Base-by-base conservation (phyloP, 371 early-diverging fungal species). In the Actinomortierella wolfii region DNA sequence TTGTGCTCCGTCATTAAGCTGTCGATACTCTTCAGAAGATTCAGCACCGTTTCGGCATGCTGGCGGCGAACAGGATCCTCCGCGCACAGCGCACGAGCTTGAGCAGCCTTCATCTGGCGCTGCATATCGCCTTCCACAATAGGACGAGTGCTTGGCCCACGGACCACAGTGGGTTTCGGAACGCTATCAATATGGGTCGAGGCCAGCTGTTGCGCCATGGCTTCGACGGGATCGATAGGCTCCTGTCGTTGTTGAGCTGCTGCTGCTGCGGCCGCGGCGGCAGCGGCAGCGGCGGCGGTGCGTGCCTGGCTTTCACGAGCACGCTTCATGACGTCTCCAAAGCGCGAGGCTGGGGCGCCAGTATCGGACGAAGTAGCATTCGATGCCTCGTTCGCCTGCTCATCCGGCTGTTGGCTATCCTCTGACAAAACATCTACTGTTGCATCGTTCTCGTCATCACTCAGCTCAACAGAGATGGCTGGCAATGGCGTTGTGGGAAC, bases 11-110 rank as follows among this genome's bases (percentile, higher is more conserved):
- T 49, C 65, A 65, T 64, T 28, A 70, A 29, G 1, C 61, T 26
- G 24, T 70, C 61, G 18, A 70, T 65, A n/a, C 64, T 64, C 58
- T 61, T 70, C 29, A 70, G 57, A 23, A 70, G 25, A n/a, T 51
- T 61, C 26, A 64, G 18, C 17, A 70, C 47, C 13, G 65, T 58
- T 18, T 70, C 61, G 0, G 71, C 71, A 15, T 70, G 71, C 51
- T 65, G 65, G 34, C 48, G 52, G 13, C 71, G 65, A 18, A 55
- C 54, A 18, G 71, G 71, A n/a, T 70, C 65, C 21, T 58, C 28
- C 1, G 58, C 18, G 26, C 71, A 70, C 11, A 61, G 40, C 8
- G 71, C 46, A 20, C 71, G 56, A 14, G 71, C 71, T 34, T 65
- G 41, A 2, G 65, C 71, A 1, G 71, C 71, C 47, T 54, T 59